These are phyloP conservation scores for Fusarium paranaense DNA, from an alignment of 2,329 filamentous ascomycete species.

Conservation along the genomic window DNA sequence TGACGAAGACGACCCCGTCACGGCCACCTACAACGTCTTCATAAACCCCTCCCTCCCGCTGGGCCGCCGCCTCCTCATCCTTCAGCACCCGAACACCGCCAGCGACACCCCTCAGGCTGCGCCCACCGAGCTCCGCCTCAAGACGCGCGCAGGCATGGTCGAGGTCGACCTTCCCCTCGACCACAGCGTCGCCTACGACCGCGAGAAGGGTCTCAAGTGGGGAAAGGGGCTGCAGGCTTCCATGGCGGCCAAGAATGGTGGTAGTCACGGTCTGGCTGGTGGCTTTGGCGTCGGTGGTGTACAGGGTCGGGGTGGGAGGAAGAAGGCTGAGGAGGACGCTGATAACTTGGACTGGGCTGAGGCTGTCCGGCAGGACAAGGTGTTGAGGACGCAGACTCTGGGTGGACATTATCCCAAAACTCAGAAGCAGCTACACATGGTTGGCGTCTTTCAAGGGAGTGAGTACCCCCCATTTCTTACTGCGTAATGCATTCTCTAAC, in stretches of 20 bases:
- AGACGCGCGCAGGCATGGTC: slow-evolving; percentile 83
- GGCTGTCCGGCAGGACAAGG: slow-evolving; percentile 75
- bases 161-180: slow-evolving; percentile 92
- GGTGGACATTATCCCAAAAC: slow-evolving; percentile 82
- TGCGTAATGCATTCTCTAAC: slow-evolving; percentile 27
- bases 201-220: slow-evolving; percentile 83
- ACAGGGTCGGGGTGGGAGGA: slow-evolving; percentile 53
- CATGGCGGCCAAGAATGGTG: slow-evolving; percentile 68
- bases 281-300: slow-evolving; percentile 74
- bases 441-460: slow-evolving; percentile 91
- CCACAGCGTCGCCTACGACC: slow-evolving; percentile 81
- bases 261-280: slow-evolving; percentile 77
- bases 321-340: slow-evolving; percentile 58
- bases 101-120: slow-evolving; percentile 62
- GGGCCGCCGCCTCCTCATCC: slow-evolving; percentile 77
- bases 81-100: slow-evolving; percentile 88
- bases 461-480: slow-evolving; percentile 48
- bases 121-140: slow-evolving; percentile 83
- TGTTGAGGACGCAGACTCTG: slow-evolving; percentile 84
- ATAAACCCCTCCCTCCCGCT: slow-evolving; percentile 78
- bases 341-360: slow-evolving; percentile 73
- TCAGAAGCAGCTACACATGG: slow-evolving; percentile 85
- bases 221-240: slow-evolving; percentile 78
- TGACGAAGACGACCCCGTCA: slow-evolving; percentile 73
- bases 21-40: slow-evolving; percentile 84